Percentiles rank a stretch among this genome's conserved stretches.
Conservation (phyloP, 225 moss, liverwort and hornwort genomes). For the Polytrichum formosum region DNA sequence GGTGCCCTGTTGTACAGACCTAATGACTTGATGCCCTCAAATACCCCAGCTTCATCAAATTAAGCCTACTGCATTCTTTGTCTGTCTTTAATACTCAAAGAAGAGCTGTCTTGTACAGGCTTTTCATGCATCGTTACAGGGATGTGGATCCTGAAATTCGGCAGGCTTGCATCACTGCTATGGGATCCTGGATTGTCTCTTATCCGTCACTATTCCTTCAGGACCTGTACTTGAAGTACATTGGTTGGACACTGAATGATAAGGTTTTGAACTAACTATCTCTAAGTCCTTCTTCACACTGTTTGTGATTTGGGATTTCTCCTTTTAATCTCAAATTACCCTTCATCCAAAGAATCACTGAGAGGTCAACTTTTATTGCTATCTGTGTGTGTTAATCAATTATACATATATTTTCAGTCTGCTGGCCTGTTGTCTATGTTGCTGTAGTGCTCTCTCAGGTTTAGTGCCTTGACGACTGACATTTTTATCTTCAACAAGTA, state of each 20-base stretch:
- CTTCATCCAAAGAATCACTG: neutral
- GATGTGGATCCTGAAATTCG: slow-evolving; percentile 96
- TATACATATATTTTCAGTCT: too few species aligned
- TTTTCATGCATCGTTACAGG: slow-evolving; percentile 98
- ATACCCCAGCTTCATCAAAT: too few species aligned
- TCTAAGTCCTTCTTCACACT: neutral
- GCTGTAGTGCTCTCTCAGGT: neutral
- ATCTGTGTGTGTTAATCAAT: too few species aligned
- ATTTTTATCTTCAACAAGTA: neutral
- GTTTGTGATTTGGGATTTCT: neutral
- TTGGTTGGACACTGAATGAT: slow-evolving; percentile 97
- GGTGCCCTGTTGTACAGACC: too few species aligned
- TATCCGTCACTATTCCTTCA: slow-evolving; percentile 97
- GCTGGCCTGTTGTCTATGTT: too few species aligned
- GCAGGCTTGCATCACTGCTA: slow-evolving; percentile 86
- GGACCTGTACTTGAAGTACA: slow-evolving; percentile 94
- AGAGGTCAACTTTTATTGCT: too few species aligned
- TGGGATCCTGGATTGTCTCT: slow-evolving; percentile 93
- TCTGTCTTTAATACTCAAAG: too few species aligned
- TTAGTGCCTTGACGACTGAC: neutral
- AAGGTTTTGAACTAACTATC: slow-evolving; percentile 51
- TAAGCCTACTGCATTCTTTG: too few species aligned
- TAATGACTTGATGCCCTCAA: too few species aligned
- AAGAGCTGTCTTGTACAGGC: slow-evolving; percentile 36
- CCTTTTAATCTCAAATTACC: neutral